Evolutionary conservation across 202 grass and related monocot species (phyloP).

Genomic region (Dendrocalamus latiflorus): DNA sequence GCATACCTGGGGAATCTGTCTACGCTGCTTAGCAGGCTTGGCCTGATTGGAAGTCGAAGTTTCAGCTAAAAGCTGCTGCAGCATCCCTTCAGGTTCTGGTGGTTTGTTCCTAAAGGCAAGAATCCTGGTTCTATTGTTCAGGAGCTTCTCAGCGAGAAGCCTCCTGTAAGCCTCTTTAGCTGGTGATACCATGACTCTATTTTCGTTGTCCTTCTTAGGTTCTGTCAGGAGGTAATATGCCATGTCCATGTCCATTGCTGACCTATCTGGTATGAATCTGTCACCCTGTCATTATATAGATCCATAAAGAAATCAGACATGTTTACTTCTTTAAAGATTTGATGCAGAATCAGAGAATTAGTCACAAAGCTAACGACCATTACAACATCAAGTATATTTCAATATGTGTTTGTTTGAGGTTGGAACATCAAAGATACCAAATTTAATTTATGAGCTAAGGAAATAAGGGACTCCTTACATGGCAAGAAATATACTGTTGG

Average conservation of each 20-base stretch:
- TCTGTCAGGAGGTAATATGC: slow-evolving; percentile 49
- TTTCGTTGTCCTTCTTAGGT: slow-evolving; percentile 47
- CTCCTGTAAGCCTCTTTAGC: slow-evolving; percentile 55
- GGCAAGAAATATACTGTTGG: too few species aligned
- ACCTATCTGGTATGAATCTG: slow-evolving; percentile 58
- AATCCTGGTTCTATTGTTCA: slow-evolving; percentile 53
- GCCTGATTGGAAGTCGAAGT: slow-evolving; percentile 3
- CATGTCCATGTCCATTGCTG: slow-evolving; percentile 56
- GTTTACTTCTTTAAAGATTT: neutral
- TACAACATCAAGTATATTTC: neutral
- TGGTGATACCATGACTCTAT: slow-evolving; percentile 21
- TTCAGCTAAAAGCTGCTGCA: slow-evolving; percentile 1
- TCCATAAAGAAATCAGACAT: neutral
- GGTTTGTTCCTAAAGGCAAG: slow-evolving; percentile 50
- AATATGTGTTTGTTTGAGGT: neutral
- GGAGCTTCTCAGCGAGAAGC: slow-evolving; percentile 53
- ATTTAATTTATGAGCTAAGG: too few species aligned
- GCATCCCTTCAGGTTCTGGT: neutral
- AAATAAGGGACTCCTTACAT: too few species aligned
- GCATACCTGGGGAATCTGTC: slow-evolving; percentile 50
- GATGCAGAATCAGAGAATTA: neutral
- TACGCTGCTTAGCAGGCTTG: slow-evolving; percentile 13
- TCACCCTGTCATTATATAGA: slow-evolving; percentile 38
- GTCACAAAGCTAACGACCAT: neutral
- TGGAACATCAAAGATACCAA: too few species aligned